Evolutionary conservation across 1,284 basidiomycete species (phyloP).

Genomic region (Earliella scabrosa): DNA sequence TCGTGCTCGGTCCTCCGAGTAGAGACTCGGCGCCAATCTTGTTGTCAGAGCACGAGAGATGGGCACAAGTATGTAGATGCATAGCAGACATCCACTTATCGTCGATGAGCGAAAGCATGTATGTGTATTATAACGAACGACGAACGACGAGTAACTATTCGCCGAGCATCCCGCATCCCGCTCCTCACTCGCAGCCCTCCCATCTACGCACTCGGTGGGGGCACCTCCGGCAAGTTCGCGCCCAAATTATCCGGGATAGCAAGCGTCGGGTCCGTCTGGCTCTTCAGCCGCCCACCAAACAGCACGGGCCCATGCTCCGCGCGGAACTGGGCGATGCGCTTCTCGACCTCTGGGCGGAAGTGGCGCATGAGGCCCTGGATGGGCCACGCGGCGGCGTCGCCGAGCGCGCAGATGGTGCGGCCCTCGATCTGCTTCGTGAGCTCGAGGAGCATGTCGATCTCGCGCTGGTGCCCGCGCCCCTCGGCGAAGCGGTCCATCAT

Average conservation of each 20-base stretch:
- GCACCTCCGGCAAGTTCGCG: conserved; percentile 42
- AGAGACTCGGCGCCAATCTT: too few relatives aligned
- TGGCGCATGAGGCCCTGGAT: conserved; percentile 96
- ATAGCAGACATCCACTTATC: too few relatives aligned
- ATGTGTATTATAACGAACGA: too few relatives aligned
- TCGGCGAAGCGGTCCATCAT: conserved; percentile 96
- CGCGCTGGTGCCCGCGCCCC: conserved; percentile 88
- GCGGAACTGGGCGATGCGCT: conserved; percentile 83
- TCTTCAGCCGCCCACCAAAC: conserved; percentile 85
- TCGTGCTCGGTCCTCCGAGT: too few relatives aligned
- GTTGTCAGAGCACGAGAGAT: too few relatives aligned
- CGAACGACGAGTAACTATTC: too few relatives aligned
- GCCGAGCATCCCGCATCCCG: too few relatives aligned
- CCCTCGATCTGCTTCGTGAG: conserved; percentile 97
- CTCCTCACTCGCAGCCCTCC: too few relatives aligned
- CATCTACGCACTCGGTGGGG: conserved; percentile 20
- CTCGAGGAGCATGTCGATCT: conserved; percentile 97
- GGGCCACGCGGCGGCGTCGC: conserved; percentile 98
- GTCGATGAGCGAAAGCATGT: too few relatives aligned
- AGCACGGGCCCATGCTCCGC: conserved; percentile 82
- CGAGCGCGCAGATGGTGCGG: conserved; percentile 94
- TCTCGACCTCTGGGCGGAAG: conserved; percentile 95
- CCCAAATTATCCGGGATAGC: conserved; percentile 88
- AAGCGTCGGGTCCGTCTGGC: conserved; percentile 72
- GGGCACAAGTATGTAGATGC: too few relatives aligned